Conservation (phyloP, 306 rosid species). For the Lathyrus tuberosus region DNA sequence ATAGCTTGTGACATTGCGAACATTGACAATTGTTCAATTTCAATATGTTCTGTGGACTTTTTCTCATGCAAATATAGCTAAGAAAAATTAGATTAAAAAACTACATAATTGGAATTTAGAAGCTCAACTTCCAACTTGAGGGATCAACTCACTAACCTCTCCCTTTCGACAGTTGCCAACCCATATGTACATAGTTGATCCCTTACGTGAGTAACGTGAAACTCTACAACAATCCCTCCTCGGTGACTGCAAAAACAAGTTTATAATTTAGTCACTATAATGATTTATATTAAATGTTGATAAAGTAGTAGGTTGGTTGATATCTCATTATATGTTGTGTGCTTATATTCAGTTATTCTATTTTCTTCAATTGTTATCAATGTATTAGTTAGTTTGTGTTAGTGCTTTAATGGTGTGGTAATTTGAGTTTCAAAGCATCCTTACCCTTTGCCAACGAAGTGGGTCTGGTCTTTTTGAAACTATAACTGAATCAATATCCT, state of each 20-base stretch:
- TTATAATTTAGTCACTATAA: conserved; percentile 32
- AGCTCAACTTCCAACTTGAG: conserved; percentile 28
- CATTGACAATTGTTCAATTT: conserved; percentile 25
- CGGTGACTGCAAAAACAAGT: conserved; percentile 71
- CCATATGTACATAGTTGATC: conserved; percentile 63
- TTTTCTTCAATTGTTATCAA: background rate
- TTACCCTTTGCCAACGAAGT: conserved; percentile 83
- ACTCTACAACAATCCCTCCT: conserved; percentile 90
- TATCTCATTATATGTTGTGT: background rate
- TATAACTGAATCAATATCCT: conserved; percentile 47
- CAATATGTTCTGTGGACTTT: conserved; percentile 33
- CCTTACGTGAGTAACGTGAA: conserved; percentile 40
- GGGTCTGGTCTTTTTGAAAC: conserved; percentile 77
- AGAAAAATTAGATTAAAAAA: conserved; percentile 23
- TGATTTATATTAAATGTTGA: conserved; percentile 2
- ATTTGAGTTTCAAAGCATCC: conserved; percentile 7
- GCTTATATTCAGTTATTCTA: background rate
- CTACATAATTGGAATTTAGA: conserved; percentile 20
- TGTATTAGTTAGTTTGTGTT: background rate
- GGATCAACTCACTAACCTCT: conserved; percentile 57
- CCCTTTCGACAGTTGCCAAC: conserved; percentile 67
- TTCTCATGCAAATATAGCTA: conserved; percentile 33
- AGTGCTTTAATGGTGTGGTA: background rate
- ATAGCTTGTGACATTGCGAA: conserved; percentile 32
- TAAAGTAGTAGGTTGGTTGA: background rate